Evolutionary conservation across 78 protist genomes (phyloP), one percentile per base, ranked within the genome.

Genomic region (Paratrimastix pyriformis): DNA sequence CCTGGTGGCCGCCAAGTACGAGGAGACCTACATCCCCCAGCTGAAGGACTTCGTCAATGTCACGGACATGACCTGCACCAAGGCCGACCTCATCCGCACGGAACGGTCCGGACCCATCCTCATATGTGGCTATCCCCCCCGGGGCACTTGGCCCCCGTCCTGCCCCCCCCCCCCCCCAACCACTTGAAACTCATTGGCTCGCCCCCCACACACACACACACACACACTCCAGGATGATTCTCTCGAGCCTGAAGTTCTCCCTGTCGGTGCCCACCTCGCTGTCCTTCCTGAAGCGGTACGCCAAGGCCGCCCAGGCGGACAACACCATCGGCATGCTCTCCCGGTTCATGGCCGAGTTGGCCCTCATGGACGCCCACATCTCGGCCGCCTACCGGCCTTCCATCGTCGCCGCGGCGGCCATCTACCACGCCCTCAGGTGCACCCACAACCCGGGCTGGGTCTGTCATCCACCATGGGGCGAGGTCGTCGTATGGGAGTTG

Each of bases 1-100:
- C 35, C 60, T 79, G 38, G 21, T 79, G 18, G 59, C 83, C 15
- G 3, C 76, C 43, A 79, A 79, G 33, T 44, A 55, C 62, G 83
- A 79, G 30, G 83, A 79, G 13, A 44, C 55, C 33, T 70, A 37
- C 46, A 39, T 58, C 3, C 83, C 83, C 15, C 21, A 15, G 24
- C 11, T 62, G 26, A 21, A 62, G 29, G 42, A 62, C 29, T 13
- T 62, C 15, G 21, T 62, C 68, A n/a, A 33, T 11, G 11, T 21
- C 13, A 21, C 37, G 26, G 42, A 15, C 26, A 26, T 18, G 45
- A 11, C 37, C 11, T 18, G 11, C 29, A 11, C 42, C 11, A 62
- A 33, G 13, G 24, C 29, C 21, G 68, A 62, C 37, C 13, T 62
- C 29, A 11, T 62, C 29, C 15, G 18, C 15, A 62, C 21, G 29